Conservation (phyloP, 148 eudicot species). For the Vaccinium corymbosum region DNA sequence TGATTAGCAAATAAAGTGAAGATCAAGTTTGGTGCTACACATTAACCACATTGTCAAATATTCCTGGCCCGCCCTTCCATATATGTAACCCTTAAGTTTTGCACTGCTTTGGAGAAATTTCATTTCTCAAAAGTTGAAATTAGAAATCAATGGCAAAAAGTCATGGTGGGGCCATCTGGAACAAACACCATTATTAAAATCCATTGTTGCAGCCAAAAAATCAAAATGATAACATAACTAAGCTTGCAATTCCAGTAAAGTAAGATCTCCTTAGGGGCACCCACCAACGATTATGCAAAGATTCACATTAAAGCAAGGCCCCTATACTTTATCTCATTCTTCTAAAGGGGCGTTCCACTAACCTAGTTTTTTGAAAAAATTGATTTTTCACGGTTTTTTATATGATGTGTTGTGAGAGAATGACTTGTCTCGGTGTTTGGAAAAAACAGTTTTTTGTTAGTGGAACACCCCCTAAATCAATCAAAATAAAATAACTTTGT, state of each 20-base stretch:
- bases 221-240: not conserved
- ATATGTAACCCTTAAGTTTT: not conserved
- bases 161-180: not conserved
- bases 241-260: constrained; percentile 25
- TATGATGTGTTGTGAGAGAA: too few species aligned
- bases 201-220: not conserved
- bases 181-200: not conserved
- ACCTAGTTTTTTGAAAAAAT: too few species aligned
- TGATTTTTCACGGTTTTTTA: too few species aligned
- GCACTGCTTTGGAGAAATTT: not conserved
- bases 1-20: too few species aligned
- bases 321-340: not conserved
- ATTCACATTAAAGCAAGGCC: constrained; percentile 15
- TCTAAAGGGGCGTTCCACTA: too few species aligned
- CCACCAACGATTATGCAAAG: constrained; percentile 11
- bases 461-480: too few species aligned
- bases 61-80: not conserved
- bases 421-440: too few species aligned
- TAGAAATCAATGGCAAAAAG: not conserved
- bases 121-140: not conserved
- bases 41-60: too few species aligned
- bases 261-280: not conserved
- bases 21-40: too few species aligned
- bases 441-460: too few species aligned
- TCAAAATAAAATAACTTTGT: not conserved